Evolutionary conservation across 306 rosid genomes (phyloP).

Genomic region (Dicorynia guianensis): DNA sequence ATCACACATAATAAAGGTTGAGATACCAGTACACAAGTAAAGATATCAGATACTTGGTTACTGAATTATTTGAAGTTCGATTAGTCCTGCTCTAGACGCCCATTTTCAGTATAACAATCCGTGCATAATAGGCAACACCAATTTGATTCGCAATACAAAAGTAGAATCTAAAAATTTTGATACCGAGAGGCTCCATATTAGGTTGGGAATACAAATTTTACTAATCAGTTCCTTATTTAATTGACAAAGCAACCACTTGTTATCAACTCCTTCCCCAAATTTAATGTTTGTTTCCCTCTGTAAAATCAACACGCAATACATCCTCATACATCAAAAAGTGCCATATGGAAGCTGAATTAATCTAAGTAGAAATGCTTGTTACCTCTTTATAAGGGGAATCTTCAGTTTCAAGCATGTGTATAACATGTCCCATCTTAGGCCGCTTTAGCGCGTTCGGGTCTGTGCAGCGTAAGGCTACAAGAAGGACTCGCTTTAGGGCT

Average conservation of each 20-base stretch:
- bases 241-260: not conserved
- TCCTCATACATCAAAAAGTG: slow-evolving; percentile 4
- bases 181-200: slow-evolving; percentile 10
- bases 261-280: slow-evolving; percentile 15
- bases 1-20: slow-evolving; percentile 14
- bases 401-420: slow-evolving; percentile 96
- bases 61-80: slow-evolving; percentile 6
- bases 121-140: not conserved
- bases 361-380: slow-evolving; percentile 38
- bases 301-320: not conserved
- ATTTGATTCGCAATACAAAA: slow-evolving; percentile 1
- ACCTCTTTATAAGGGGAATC: slow-evolving; percentile 79
- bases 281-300: slow-evolving; percentile 12
- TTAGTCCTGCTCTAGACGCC: not conserved
- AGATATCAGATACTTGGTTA: not conserved
- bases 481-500: slow-evolving; percentile 82
- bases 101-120: slow-evolving; percentile 6
- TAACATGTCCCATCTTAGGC: slow-evolving; percentile 89
- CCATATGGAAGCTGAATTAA: slow-evolving; percentile 32
- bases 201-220: slow-evolving; percentile 16
- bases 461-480: slow-evolving; percentile 86
- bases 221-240: slow-evolving; percentile 7
- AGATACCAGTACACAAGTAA: not conserved
- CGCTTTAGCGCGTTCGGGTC: slow-evolving; percentile 85
- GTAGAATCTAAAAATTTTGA: slow-evolving; percentile 29